Evolutionary conservation across 2,329 filamentous ascomycete species (phyloP), one percentile per base, ranked within the genome.

Genomic region (Pseudonectria foliicola): DNA sequence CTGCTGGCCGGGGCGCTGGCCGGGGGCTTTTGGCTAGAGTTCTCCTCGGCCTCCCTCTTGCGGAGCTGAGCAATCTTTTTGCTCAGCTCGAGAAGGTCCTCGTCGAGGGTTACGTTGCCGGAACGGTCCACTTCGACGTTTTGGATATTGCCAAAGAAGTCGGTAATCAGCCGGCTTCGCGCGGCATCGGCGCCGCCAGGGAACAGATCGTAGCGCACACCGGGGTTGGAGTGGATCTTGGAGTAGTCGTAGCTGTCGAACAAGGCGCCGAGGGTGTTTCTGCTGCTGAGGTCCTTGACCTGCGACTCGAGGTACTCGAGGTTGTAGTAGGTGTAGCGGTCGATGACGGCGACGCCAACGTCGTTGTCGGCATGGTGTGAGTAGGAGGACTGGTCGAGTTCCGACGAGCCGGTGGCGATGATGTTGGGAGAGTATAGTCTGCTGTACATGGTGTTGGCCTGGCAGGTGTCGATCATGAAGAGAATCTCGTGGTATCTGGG

Each of bases 401-500:
- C 88, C 3, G 85, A 93, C 23, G 86, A 94, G n/a, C 92, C 92
- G 0, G 93, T 98, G 1, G 92, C 92, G 53, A 98, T 88, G 53
- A 98, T 95, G 55, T 96, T 96, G 31, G 90, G 90, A 5, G 88
- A 94, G 69, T 98, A 98, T 55, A 98, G 86, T 52, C 95, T 90
- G 57, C 82, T 90, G 67, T 95, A 98, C 88, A 98, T 95, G 23
- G 92, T 98, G 61, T 98, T 98, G 36, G 92, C 92, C 66, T 98
- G 92, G 67, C 92, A 98, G 0, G 92, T 98, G 61, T 98, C 92
- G 63, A 98, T 98, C 92, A 98, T 98, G 70, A 98, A 98, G 38
- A 98, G 77, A 49, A 98, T 80, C 63, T 98, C 92, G 60, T 96
- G 86, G 63, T 96, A 98, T 57, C 82, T 84, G 31, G 5, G 14